Evolutionary conservation across 2,329 filamentous ascomycete species (phyloP).

Genomic region (Leptographium radiaticola): DNA sequence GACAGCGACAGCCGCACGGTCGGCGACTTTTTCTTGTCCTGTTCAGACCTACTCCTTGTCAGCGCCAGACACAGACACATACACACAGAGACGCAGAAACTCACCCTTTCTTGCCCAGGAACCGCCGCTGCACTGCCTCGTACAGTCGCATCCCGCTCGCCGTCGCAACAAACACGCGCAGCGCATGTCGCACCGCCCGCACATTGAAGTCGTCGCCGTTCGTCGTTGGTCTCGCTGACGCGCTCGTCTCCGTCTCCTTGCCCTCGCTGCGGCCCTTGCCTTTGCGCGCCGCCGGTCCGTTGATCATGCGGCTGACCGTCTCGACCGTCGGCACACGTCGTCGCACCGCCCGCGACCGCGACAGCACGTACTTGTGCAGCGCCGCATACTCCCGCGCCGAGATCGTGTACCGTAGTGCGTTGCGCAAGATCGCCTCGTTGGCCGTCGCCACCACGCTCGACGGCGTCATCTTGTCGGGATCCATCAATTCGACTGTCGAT

Average conservation of each 20-base stretch:
- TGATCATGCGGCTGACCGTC: slow-evolving; percentile 41
- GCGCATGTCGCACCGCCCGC: slow-evolving; percentile 54
- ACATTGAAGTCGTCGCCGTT: slow-evolving; percentile 54
- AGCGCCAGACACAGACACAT: not conserved
- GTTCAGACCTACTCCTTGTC: slow-evolving; percentile 18
- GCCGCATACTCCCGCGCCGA: slow-evolving; percentile 73
- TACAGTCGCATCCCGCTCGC: slow-evolving; percentile 51
- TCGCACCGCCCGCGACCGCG: slow-evolving; percentile 48
- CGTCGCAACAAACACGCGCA: slow-evolving; percentile 56
- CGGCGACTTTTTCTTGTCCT: slow-evolving; percentile 46
- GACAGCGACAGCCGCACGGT: slow-evolving; percentile 70
- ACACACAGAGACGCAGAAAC: slow-evolving; percentile 19
- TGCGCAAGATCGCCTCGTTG: slow-evolving; percentile 63
- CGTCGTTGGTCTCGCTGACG: not conserved
- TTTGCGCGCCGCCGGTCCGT: slow-evolving; percentile 18
- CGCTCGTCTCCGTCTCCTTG: not conserved
- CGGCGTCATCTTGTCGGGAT: no score
- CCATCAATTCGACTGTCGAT: no score
- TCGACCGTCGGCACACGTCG: slow-evolving; percentile 42
- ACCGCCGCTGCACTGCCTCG: slow-evolving; percentile 34
- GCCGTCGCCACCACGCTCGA: slow-evolving; percentile 11
- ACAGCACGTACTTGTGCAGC: slow-evolving; percentile 72
- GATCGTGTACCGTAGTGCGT: slow-evolving; percentile 77
- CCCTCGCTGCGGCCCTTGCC: not conserved
- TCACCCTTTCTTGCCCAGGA: slow-evolving; percentile 22